Base-by-base conservation (phyloP, 2,329 filamentous ascomycete genomes). In the Chaetomium globosum region DNA sequence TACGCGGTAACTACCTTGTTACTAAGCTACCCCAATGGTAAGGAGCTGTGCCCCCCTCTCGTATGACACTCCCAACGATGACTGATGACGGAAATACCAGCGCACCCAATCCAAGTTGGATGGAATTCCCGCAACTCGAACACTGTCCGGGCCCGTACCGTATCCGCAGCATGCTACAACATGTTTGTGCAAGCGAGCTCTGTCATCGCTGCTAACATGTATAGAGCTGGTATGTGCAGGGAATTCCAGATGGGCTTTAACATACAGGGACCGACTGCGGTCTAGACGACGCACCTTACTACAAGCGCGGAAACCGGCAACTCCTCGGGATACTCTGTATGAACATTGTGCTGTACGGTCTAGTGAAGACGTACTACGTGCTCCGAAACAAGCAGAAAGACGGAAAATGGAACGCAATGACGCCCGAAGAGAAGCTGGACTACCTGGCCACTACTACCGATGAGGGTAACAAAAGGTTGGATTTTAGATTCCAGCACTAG, bases 91-190 rank as follows among this genome's bases (percentile, higher is more conserved):
- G 23, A 23, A 62, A 66, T 65, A n/a, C 1, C 66, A 79, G 75
- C 79, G 1, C 80, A 84, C 64, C 78, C 81, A 0, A 81, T 83
- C 46, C 79, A 82, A 67, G 81, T 82, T 3, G 79, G 73, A 26
- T 83, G 80, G 79, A 80, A 79, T 68, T 80, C 78, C 1, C 78
- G 84, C 58, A 90, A 89, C 71, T 83, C 85, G 2, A 86, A 87
- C 67, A 80, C 82, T 0, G 85, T 90, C 10, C 80, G 87, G 12
- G 85, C 84, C 6, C 79, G 87, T 7, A 85, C 87, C 1, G 85
- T 90, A 1, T 85, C 85, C 0, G 83, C 85, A 0, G 87, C 85
- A 0, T 76, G 86, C n/a, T 89, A 89, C 74, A 89, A 89, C 71
- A 83, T 83, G 80, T 79, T 75, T 31, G 77, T 80, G 1, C 81